Evolutionary conservation across 768 basidiomycete species (phyloP).

Genomic region (Tylopilus sp.): DNA sequence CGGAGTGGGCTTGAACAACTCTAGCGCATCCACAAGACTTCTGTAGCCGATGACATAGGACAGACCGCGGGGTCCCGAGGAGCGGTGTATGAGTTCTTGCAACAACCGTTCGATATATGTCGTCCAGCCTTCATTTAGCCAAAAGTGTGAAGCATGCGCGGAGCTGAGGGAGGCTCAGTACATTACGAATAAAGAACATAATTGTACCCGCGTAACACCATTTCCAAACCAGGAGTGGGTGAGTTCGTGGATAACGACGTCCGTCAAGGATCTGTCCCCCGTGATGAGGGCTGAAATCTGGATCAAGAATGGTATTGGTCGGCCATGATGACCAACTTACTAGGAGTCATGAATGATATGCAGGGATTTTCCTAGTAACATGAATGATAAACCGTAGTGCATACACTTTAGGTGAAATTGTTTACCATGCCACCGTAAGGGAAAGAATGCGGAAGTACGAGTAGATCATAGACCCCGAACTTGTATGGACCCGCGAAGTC

Average conservation of each 20-base stretch:
- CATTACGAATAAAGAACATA: background rate
- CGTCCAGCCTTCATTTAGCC: slow-evolving; percentile 94
- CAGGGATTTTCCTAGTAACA: slow-evolving; percentile 77
- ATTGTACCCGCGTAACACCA: slow-evolving; percentile 61
- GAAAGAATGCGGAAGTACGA: slow-evolving; percentile 89
- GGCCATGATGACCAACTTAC: slow-evolving; percentile 36
- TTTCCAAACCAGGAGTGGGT: slow-evolving; percentile 94
- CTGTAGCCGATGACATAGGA: slow-evolving; percentile 76
- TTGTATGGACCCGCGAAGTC: slow-evolving; percentile 68
- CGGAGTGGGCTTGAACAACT: slow-evolving; percentile 54
- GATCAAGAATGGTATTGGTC: background rate
- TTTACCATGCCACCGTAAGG: slow-evolving; percentile 87
- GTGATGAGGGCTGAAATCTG: slow-evolving; percentile 63
- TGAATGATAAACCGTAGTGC: background rate
- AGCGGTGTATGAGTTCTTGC: slow-evolving; percentile 56
- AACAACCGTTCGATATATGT: slow-evolving; percentile 88
- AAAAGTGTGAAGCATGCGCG: slow-evolving; percentile 75
- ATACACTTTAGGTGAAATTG: background rate
- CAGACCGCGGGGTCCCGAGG: slow-evolving; percentile 75
- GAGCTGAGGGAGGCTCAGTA: slow-evolving; percentile 39
- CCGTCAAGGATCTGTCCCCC: slow-evolving; percentile 82
- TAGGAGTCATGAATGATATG: slow-evolving; percentile 84
- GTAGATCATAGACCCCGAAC: slow-evolving; percentile 86
- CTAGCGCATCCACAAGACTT: slow-evolving; percentile 66
- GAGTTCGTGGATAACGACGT: slow-evolving; percentile 86